Evolutionary conservation across 306 rosid species (phyloP).

Genomic region (Carpinus viminea): DNA sequence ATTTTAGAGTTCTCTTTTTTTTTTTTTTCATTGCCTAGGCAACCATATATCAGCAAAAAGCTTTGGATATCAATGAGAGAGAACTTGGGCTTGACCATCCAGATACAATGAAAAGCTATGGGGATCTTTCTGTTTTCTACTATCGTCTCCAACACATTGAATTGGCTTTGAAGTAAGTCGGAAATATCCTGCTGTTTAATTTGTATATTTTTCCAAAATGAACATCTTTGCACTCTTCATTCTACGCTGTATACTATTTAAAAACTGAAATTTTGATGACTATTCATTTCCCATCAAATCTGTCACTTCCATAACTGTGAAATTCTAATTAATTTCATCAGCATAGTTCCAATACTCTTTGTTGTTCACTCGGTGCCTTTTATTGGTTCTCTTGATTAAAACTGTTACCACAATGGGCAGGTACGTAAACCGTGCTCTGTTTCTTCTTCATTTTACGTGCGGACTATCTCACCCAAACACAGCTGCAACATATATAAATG

Average conservation of each 20-base stretch:
- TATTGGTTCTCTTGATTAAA: slow-evolving; percentile 30
- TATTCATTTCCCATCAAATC: not conserved
- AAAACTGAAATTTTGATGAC: not conserved
- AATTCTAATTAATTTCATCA: not conserved
- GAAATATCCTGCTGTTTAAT: slow-evolving; percentile 3
- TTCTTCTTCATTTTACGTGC: slow-evolving; percentile 93
- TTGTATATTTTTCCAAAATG: slow-evolving; percentile 21
- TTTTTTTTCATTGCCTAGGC: slow-evolving; percentile 54
- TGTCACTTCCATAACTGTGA: not conserved
- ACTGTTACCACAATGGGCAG: slow-evolving; percentile 36
- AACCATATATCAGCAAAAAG: slow-evolving; percentile 93
- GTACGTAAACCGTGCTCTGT: slow-evolving; percentile 92
- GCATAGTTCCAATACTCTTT: not conserved
- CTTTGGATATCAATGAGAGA: slow-evolving; percentile 88
- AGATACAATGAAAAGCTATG: slow-evolving; percentile 98
- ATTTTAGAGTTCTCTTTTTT: not conserved
- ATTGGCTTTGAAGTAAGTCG: slow-evolving; percentile 88
- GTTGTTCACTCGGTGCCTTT: slow-evolving; percentile 5
- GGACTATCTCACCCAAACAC: slow-evolving; percentile 97
- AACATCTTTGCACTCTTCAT: slow-evolving; percentile 18
- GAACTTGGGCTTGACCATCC: slow-evolving; percentile 99
- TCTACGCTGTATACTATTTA: slow-evolving; percentile 5
- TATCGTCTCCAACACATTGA: slow-evolving; percentile 95
- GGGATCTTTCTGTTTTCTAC: slow-evolving; percentile 95
- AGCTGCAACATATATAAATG: slow-evolving; percentile 95